Percentiles rank a stretch among this genome's conserved stretches.
These are phyloP conservation scores for Cladosporium sp. DNA, from an alignment of 2,329 filamentous ascomycete genomes.

Conservation along the genomic window DNA sequence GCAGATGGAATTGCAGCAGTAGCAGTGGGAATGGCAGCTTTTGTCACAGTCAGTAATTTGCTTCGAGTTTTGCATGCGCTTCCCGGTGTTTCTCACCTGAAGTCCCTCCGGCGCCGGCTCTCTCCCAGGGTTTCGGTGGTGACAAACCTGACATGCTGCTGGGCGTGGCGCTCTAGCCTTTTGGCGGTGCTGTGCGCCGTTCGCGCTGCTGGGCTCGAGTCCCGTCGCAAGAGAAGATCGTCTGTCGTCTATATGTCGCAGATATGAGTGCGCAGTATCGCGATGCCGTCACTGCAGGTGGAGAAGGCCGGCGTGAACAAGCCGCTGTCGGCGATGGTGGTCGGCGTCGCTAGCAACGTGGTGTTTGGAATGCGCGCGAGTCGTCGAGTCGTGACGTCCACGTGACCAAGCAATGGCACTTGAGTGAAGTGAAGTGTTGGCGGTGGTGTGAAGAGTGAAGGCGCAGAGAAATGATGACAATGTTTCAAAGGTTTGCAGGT, in stretches of 20 bases:
- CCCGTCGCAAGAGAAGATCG: not conserved
- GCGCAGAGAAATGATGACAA: not conserved
- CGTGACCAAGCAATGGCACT: not conserved
- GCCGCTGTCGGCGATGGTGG: constrained; percentile 9
- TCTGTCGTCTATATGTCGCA: not conserved
- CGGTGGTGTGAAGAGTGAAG: not conserved
- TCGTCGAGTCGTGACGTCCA: not conserved
- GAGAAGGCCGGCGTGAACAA: not conserved
- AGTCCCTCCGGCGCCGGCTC: constrained; percentile 60
- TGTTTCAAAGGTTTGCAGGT: not conserved
- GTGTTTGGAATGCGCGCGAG: not conserved
- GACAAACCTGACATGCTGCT: constrained; percentile 48
- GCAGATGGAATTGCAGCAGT: constrained; percentile 46
- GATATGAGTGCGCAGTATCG: not conserved
- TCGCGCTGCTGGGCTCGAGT: not conserved
- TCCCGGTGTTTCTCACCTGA: constrained; percentile 28
- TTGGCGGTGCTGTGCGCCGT: not conserved
- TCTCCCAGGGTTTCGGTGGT: constrained; percentile 97
- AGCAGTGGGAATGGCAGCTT: constrained; percentile 47
- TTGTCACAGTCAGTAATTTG: not conserved
- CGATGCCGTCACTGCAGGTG: constrained; percentile 14
- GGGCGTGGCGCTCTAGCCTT: constrained; percentile 1
- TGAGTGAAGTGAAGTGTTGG: not conserved
- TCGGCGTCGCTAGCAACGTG: not conserved
- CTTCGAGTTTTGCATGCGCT: not conserved